Evolutionary conservation across 1,284 basidiomycete genomes (phyloP), one percentile per base, ranked within the genome.

Genomic region (Cerrena zonata): DNA sequence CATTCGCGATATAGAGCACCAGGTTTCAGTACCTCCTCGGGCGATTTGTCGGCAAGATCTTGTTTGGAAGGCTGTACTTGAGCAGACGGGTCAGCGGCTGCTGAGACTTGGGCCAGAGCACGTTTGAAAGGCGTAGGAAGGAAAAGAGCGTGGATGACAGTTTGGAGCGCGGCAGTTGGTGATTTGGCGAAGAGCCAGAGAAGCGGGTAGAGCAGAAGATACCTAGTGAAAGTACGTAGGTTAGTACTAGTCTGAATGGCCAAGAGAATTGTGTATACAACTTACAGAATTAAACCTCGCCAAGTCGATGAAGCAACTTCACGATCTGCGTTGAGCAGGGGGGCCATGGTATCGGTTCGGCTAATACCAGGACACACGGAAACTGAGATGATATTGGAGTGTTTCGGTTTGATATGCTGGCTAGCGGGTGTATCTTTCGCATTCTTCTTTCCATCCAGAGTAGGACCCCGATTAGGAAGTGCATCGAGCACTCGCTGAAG

Each of bases 401-500:
- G 79, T 55, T 84, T 78, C 12, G 53, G 48, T 0, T 45, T 38
- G 24, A 52, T 51, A 13, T 49, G 40, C 4, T 38, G 40, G 13
- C 43, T 47, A 38, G 38, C 51, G 5, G 55, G 57, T 39, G 48
- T 23, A 24, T 11, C 26, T 11, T 18, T 30, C 38, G 21, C 19
- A 13, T 61, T 58, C 53, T 74, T 74, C 43, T 80, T 73, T 2
- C 80, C 75, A 50, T 75, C 76, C 4, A 80, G 78, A 0, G 79
- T 68, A 46, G 80, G 81, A 5, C 74, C 75, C 4, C 77, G 67
- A 3, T 74, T 71, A 0, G 86, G 85, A 2, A 91, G 75, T 0
- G 88, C 86, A 57, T 91, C 85, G 13, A 91, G 70, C 36, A 91
- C 76, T 12, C 88, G 82, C 61, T 91, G 88, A 1, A 90, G 73